Evolutionary conservation across 2,329 filamentous ascomycete genomes (phyloP), one percentile per base, ranked within the genome.

Genomic region (Apiospora kogelbergensis): DNA sequence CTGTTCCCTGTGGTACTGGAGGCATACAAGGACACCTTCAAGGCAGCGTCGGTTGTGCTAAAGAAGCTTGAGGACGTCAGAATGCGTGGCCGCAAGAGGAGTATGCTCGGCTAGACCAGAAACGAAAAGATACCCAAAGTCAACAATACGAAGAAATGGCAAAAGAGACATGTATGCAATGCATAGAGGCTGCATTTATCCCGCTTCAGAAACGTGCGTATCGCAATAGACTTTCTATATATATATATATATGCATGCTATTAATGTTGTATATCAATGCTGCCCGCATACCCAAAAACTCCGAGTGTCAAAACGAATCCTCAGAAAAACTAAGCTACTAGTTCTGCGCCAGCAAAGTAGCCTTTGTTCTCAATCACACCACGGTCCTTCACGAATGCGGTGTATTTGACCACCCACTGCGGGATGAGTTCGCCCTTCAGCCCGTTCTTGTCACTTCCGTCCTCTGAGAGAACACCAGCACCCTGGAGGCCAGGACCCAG

Each of bases 291-390:
- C 40, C 63, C 60, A 64, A 45, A 45, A 65, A 42, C 63, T 44
- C 63, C 26, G 66, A 69, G 26, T 57, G 44, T n/a, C 44, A 66
- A 67, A 65, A 66, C 22, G 15, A 33, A n/a, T 17, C 17, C 22
- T 6, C 40, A 6, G 20, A 6, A 40, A 15, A 42, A 70, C 11
- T 83, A 63, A 84, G 83, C 72, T 13, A 60, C 30, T 20, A 96
- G 80, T 77, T 94, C 91, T 3, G 95, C 95, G 24, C 90, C 89
- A 1, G 95, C 95, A 84, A 98, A 98, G 81, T 98, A 98, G 9
- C 96, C 96, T 84, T 98, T 99, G 78, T 96, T 97, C 84, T 99
- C 96, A 73, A 99, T 95, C 10, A 99, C 96, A 17, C 96, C 96
- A 67, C 96, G 87, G 78, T 98, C 92, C 79, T 93, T 92, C 48